phyloP scores from a whole-genome alignment of 108 stramenopile genomes.

The Parmales sp. region DNA sequence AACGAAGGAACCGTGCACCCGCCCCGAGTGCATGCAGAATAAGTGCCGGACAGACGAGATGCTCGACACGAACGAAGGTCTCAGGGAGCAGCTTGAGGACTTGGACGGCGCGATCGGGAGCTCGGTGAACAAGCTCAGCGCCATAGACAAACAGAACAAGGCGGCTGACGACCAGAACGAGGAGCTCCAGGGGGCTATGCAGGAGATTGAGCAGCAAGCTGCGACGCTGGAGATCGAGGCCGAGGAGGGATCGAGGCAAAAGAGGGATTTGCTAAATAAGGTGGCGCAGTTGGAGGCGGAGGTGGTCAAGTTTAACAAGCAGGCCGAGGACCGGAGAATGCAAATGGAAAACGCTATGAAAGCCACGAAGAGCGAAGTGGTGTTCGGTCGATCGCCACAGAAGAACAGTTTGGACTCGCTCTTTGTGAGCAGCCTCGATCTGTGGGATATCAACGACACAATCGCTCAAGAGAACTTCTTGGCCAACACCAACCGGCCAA shows the following conservation, averaged over 20 bases:
- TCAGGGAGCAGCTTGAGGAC: conserved; percentile 13
- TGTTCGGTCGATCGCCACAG: neutral
- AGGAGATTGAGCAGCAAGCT: neutral
- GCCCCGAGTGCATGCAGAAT: conserved; percentile 7
- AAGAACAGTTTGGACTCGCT: neutral
- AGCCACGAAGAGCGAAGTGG: neutral
- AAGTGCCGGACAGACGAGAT: neutral
- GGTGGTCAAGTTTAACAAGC: neutral
- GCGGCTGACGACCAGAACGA: conserved; percentile 1
- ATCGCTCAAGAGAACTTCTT: neutral
- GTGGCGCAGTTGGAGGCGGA: neutral
- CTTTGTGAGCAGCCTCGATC: neutral
- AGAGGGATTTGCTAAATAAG: neutral
- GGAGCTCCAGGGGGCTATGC: neutral
- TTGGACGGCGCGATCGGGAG: neutral
- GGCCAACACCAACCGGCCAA: neutral
- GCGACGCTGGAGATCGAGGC: conserved; percentile 1
- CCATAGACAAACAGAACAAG: neutral
- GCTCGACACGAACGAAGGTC: neutral
- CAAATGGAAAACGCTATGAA: neutral
- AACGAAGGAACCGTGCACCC: neutral
- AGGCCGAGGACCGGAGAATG: neutral
- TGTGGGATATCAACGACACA: neutral
- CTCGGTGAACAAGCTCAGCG: neutral
- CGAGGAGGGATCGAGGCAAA: neutral